phyloP scores from a whole-genome alignment of 2,329 filamentous ascomycete species.

The Erysiphe neolycopersici region DNA sequence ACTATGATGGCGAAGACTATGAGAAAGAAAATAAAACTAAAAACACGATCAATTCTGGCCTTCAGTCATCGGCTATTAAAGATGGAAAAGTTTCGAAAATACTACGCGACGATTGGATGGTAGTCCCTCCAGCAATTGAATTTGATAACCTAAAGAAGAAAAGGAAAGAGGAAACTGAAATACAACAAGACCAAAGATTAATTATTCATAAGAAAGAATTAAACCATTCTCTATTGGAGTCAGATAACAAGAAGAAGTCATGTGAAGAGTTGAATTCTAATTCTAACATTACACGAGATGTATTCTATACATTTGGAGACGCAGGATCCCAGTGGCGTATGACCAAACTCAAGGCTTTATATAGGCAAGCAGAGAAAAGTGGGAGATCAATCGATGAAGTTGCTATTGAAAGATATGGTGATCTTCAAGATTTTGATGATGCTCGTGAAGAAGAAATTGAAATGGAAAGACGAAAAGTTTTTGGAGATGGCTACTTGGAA shows the following conservation, averaged over 20 bases:
- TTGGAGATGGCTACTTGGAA: slow-evolving; percentile 61
- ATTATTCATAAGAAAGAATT: slow-evolving; percentile 52
- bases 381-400: slow-evolving; percentile 54
- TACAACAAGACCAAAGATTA: slow-evolving; percentile 12
- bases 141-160: slow-evolving; percentile 41
- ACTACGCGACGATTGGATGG: slow-evolving; percentile 83
- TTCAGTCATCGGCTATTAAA: neutral
- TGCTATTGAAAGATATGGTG: slow-evolving; percentile 58
- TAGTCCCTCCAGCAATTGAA: slow-evolving; percentile 53
- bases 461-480: slow-evolving; percentile 53
- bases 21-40: neutral
- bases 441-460: slow-evolving; percentile 85
- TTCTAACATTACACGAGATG: slow-evolving; percentile 19
- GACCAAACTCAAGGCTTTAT: slow-evolving; percentile 76
- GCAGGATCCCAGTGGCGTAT: slow-evolving; percentile 82
- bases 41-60: neutral
- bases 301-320: slow-evolving; percentile 74
- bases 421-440: slow-evolving; percentile 65
- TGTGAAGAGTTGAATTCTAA: slow-evolving; percentile 15
- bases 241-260: slow-evolving; percentile 21
- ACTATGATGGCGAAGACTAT: slow-evolving; percentile 14
- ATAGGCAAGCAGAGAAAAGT: slow-evolving; percentile 48
- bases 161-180: slow-evolving; percentile 18
- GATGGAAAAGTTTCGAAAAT: slow-evolving; percentile 1
- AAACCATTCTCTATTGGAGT: slow-evolving; percentile 39